These are phyloP conservation scores for Rhizopus microsporus DNA, from an alignment of 371 early-diverging fungal genomes.

Conservation along the genomic window DNA sequence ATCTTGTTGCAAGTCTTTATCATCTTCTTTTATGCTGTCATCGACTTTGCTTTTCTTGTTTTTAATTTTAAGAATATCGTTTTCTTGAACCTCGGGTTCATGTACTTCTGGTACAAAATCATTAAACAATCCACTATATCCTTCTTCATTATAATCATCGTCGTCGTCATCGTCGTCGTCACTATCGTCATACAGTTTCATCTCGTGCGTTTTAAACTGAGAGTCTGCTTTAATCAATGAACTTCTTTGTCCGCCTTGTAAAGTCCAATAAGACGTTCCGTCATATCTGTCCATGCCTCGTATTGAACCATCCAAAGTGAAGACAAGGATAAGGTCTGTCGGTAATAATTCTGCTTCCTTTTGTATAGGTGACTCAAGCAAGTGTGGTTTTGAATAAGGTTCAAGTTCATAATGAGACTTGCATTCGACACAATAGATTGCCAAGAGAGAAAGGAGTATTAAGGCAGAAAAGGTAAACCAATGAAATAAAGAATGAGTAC, in stretches of 20 bases:
- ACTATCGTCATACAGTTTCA: conserved; percentile 6
- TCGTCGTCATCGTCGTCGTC: no score
- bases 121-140: conserved; percentile 2
- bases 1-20: conserved; percentile 25
- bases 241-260: conserved; percentile 33
- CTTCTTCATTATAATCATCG: not conserved
- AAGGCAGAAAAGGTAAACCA: conserved; percentile 21
- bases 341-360: conserved; percentile 13
- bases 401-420: conserved; percentile 12
- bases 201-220: conserved; percentile 17
- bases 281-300: conserved; percentile 42
- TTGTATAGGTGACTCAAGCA: conserved; percentile 1
- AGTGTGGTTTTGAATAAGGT: conserved; percentile 12
- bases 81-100: conserved; percentile 4
- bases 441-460: conserved; percentile 24
- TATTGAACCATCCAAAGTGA: conserved; percentile 51
- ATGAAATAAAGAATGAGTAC: conserved; percentile 17
- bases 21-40: conserved; percentile 10
- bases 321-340: conserved; percentile 40
- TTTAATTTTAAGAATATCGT: conserved; percentile 10
- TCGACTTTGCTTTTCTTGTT: not conserved
- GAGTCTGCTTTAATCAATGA: conserved; percentile 40
- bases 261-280: conserved; percentile 41
- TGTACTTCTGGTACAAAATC: conserved; percentile 12
- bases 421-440: conserved; percentile 24